Evolutionary conservation across 140 eudicot species (phyloP).

Genomic region (Stevia rebaudiana): DNA sequence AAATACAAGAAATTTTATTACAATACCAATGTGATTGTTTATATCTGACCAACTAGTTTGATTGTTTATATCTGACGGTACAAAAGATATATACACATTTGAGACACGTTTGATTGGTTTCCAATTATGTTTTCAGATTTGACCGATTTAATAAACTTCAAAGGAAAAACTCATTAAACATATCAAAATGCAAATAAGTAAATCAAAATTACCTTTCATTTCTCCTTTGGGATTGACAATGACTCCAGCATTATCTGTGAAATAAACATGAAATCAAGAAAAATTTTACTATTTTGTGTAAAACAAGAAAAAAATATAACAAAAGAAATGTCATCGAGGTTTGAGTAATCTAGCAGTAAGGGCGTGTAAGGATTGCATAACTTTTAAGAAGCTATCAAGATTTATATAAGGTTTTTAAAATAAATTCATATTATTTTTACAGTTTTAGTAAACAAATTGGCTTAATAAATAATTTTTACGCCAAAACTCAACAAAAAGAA

Average conservation of each 20-base stretch:
- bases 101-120: no score
- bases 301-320: background rate
- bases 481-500: background rate
- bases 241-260: slow-evolving; percentile 88
- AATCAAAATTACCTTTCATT: slow-evolving; percentile 58
- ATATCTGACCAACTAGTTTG: no score
- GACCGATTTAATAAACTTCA: no score
- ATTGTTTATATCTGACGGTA: no score
- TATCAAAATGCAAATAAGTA: no score
- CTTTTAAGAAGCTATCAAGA: background rate
- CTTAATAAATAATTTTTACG: background rate
- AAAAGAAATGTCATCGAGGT: background rate
- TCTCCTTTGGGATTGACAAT: slow-evolving; percentile 92
- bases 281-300: background rate
- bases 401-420: background rate
- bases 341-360: no score
- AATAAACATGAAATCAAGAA: background rate
- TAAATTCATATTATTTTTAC: background rate
- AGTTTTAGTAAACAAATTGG: background rate
- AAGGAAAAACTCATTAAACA: no score
- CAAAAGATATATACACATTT: no score
- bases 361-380: no score
- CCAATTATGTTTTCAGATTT: no score
- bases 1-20: no score
- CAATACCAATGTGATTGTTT: no score